Conservation (phyloP, 2,329 filamentous ascomycete genomes). For the Colletotrichum brevisporum region DNA sequence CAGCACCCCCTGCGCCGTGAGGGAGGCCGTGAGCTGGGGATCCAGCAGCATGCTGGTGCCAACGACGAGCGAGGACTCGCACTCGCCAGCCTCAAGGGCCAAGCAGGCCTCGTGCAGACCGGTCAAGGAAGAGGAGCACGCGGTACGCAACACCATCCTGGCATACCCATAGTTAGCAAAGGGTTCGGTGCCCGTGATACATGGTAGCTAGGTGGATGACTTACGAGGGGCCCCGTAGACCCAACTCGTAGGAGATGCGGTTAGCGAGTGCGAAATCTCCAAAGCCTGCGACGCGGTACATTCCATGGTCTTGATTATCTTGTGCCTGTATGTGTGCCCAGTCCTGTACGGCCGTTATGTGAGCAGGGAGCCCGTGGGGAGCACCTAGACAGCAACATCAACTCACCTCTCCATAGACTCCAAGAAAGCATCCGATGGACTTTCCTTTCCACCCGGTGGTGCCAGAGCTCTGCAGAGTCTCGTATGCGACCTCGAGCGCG, state of each 20-base stretch:
- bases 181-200: background rate
- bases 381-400: conserved; percentile 48
- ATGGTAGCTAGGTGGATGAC: background rate
- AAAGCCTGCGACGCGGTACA: conserved; percentile 42
- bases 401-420: too few relatives aligned
- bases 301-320: conserved; percentile 37
- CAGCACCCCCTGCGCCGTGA: conserved; percentile 54
- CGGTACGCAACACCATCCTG: conserved; percentile 53
- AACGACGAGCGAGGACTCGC: conserved; percentile 49
- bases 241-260: conserved; percentile 50
- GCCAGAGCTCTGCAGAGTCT: conserved; percentile 43
- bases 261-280: conserved; percentile 49
- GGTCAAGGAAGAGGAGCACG: conserved; percentile 55
- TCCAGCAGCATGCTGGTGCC: conserved; percentile 54
- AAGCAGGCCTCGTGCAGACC: conserved; percentile 54
- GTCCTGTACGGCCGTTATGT: conserved; percentile 30
- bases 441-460: conserved; percentile 44
- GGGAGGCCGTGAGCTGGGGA: conserved; percentile 47
- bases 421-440: too few relatives aligned
- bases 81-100: conserved; percentile 45
- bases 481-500: conserved; percentile 38
- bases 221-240: conserved; percentile 51
- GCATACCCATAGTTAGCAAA: background rate
- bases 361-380: too few relatives aligned
- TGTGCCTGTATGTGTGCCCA: conserved; percentile 42